phyloP scores from a whole-genome alignment of 169 alveolate genomes.

The Plasmodium chabaudi region DNA sequence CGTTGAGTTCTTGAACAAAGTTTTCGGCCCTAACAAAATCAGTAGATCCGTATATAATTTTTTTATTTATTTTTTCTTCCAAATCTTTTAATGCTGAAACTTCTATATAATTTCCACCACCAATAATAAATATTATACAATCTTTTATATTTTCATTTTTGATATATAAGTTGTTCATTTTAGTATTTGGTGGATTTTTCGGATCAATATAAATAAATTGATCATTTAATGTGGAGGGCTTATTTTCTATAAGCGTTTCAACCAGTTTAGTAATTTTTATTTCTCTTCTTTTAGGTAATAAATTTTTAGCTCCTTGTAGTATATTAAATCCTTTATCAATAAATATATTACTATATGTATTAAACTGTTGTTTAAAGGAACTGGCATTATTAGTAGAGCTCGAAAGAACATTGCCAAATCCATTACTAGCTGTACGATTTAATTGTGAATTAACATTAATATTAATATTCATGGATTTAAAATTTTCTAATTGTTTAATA shows the following conservation, averaged over 20 bases:
- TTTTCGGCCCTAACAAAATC: constrained; percentile 80
- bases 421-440: constrained; percentile 42
- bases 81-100: constrained; percentile 83
- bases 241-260: constrained; percentile 83
- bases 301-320: constrained; percentile 78
- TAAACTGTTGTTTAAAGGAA: constrained; percentile 80
- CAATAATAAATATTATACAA: constrained; percentile 85
- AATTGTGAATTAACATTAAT: constrained; percentile 63
- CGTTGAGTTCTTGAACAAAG: constrained; percentile 78
- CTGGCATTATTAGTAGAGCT: constrained; percentile 48
- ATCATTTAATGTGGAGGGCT: constrained; percentile 76
- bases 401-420: background rate
- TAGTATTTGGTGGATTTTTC: constrained; percentile 34
- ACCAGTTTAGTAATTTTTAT: constrained; percentile 82
- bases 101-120: constrained; percentile 89
- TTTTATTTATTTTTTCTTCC: constrained; percentile 81
- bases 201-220: constrained; percentile 76
- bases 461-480: constrained; percentile 79
- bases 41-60: constrained; percentile 81
- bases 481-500: constrained; percentile 77
- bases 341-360: constrained; percentile 82
- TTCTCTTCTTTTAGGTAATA: constrained; percentile 84
- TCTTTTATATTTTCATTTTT: constrained; percentile 83
- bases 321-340: constrained; percentile 82
- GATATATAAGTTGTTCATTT: constrained; percentile 66